Percentiles rank a stretch among this genome's conserved stretches.
phyloP scores from a whole-genome alignment of 495 filamentous ascomycete species.

The Podospora anserina region DNA sequence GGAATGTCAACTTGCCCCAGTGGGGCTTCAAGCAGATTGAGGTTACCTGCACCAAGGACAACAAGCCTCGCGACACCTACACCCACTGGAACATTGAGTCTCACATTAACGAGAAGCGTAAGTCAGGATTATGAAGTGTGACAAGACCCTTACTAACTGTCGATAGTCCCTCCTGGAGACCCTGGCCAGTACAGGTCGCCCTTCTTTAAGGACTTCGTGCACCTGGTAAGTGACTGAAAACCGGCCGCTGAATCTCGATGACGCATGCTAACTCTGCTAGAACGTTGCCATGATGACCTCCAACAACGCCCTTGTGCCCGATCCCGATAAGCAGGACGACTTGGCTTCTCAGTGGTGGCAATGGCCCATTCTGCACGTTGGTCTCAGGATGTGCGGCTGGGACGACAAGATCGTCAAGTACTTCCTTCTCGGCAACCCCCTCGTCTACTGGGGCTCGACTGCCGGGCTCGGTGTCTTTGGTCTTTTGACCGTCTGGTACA shows the following conservation, averaged over 20 bases:
- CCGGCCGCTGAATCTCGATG: not conserved
- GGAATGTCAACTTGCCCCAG: slow-evolving; percentile 93
- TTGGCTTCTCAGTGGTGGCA: slow-evolving; percentile 97
- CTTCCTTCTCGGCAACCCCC: slow-evolving; percentile 93
- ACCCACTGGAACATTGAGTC: slow-evolving; percentile 99
- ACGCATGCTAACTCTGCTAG: slow-evolving; percentile 20
- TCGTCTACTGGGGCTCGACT: slow-evolving; percentile 94
- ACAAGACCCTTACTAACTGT: slow-evolving; percentile 22
- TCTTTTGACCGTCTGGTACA: slow-evolving; percentile 74
- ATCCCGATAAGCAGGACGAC: slow-evolving; percentile 98
- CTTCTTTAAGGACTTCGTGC: slow-evolving; percentile 94
- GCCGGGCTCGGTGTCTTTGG: slow-evolving; percentile 69
- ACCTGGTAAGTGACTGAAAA: slow-evolving; percentile 48
- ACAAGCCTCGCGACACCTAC: slow-evolving; percentile 87
- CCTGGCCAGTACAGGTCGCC: slow-evolving; percentile 94
- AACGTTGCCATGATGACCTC: slow-evolving; percentile 99
- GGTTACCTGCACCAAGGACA: slow-evolving; percentile 89
- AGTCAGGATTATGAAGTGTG: slow-evolving; percentile 36
- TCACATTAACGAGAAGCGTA: slow-evolving; percentile 90
- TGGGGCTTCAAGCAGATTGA: slow-evolving; percentile 99
- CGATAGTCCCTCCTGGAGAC: slow-evolving; percentile 79
- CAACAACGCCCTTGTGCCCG: slow-evolving; percentile 95
- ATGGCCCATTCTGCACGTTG: slow-evolving; percentile 94
- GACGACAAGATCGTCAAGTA: slow-evolving; percentile 95
- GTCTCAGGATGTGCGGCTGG: slow-evolving; percentile 97